These are phyloP conservation scores for Wickerhamomyces sp. DNA, from an alignment of 1,139 yeast species.

Conservation along the genomic window DNA sequence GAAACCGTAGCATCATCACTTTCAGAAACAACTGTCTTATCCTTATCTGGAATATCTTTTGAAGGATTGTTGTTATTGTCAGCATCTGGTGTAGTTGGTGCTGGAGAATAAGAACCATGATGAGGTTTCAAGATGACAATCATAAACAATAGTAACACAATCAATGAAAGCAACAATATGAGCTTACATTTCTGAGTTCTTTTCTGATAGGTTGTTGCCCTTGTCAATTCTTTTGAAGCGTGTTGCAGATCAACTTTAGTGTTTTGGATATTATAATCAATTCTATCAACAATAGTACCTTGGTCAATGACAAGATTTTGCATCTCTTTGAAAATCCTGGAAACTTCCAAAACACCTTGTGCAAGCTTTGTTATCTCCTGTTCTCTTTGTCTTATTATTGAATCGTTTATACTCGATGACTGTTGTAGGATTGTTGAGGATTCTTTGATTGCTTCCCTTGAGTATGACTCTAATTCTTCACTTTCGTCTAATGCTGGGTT, in stretches of 20 bases:
- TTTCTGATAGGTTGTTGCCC: conserved; percentile 79
- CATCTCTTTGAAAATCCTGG: conserved; percentile 89
- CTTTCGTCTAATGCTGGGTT: conserved; percentile 31
- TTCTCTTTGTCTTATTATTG: conserved; percentile 67
- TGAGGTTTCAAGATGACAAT: conserved; percentile 68
- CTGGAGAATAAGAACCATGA: conserved; percentile 3
- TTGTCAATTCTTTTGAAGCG: conserved; percentile 71
- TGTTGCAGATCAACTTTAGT: conserved; percentile 70
- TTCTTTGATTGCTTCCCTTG: conserved; percentile 38
- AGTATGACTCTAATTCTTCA: conserved; percentile 44
- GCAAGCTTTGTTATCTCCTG: conserved; percentile 87
- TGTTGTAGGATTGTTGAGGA: conserved; percentile 32
- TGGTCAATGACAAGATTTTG: conserved; percentile 91
- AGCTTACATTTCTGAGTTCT: conserved; percentile 88
- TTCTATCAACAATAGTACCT: conserved; percentile 88
- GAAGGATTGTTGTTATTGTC: background rate
- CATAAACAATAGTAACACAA: conserved; percentile 69
- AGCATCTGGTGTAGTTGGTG: conserved; percentile 1
- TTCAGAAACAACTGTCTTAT: conserved; percentile 2
- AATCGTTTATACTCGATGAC: conserved; percentile 38
- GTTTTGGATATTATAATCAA: conserved; percentile 82
- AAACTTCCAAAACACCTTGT: conserved; percentile 88
- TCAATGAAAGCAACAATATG: conserved; percentile 63
- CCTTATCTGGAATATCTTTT: conserved; percentile 9
- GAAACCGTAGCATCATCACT: background rate